phyloP scores from a whole-genome alignment of 257 asterid species.

The Fraxinus quadrangulata region DNA sequence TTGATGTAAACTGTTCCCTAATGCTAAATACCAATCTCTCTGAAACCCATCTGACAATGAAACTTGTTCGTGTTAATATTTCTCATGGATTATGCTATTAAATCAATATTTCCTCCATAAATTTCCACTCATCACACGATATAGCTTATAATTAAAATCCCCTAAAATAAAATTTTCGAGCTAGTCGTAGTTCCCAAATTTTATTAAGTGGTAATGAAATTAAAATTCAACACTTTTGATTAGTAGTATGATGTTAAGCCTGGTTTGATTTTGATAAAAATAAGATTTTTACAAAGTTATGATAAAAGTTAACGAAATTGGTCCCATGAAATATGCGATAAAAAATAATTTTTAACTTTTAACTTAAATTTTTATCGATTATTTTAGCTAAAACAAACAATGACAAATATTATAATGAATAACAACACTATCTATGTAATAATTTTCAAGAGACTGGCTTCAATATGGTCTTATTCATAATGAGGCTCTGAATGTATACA shows the following conservation, averaged over 20 bases:
- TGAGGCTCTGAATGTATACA: not conserved
- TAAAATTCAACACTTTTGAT: too few relatives aligned
- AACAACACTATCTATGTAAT: too few relatives aligned
- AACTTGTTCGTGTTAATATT: conserved; percentile 22
- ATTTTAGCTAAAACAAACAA: too few relatives aligned
- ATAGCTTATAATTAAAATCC: not conserved
- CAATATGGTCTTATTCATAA: not conserved
- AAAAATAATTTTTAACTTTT: too few relatives aligned
- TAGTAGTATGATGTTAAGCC: too few relatives aligned
- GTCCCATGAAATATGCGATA: too few relatives aligned
- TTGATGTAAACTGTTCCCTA: conserved; percentile 31
- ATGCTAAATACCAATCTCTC: conserved; percentile 38
- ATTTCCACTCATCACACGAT: not conserved
- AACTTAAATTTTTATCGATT: too few relatives aligned
- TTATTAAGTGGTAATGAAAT: too few relatives aligned
- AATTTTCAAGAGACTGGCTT: not conserved
- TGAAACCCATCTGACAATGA: conserved; percentile 32
- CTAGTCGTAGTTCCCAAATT: not conserved
- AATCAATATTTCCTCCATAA: not conserved
- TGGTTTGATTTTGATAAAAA: too few relatives aligned
- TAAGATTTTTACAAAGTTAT: too few relatives aligned
- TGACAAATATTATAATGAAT: too few relatives aligned
- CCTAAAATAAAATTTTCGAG: not conserved
- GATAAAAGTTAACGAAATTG: too few relatives aligned
- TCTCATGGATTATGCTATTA: not conserved